A percentile compares a stretch with the other conserved stretches of the same genome.
These are phyloP conservation scores for Arachis monticola DNA, from an alignment of 331 rosid genomes.

Conservation along the genomic window DNA sequence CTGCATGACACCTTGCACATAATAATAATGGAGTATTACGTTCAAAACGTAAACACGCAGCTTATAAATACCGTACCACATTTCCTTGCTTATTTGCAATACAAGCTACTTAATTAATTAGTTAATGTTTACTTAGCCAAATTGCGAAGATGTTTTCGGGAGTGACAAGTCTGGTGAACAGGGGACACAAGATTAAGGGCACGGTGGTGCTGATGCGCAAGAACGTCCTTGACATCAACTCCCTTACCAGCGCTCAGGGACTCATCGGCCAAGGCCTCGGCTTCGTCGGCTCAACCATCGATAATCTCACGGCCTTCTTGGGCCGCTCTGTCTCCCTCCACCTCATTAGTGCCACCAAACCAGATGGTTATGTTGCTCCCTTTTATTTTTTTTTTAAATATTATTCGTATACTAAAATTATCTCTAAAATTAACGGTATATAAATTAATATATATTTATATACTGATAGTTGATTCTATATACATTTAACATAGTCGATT, in stretches of 20 bases:
- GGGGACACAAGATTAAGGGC: constrained; percentile 44
- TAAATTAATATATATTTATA: too few relatives aligned
- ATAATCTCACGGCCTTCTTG: constrained; percentile 32
- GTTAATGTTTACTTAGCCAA: neutral
- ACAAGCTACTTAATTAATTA: too few relatives aligned
- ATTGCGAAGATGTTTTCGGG: constrained; percentile 39
- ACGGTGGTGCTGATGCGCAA: constrained; percentile 52
- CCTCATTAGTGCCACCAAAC: constrained; percentile 41
- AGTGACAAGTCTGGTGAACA: neutral
- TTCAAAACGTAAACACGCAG: too few relatives aligned
- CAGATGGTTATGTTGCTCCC: constrained; percentile 38
- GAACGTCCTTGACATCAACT: constrained; percentile 49
- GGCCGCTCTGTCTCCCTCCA: constrained; percentile 44
- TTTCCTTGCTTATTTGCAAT: too few relatives aligned
- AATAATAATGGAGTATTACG: too few relatives aligned
- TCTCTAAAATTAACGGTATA: too few relatives aligned
- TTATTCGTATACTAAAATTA: too few relatives aligned
- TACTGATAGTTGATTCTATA: too few relatives aligned
- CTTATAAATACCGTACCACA: constrained; percentile 33
- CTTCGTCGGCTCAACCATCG: constrained; percentile 17
- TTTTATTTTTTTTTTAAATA: neutral
- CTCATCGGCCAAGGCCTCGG: constrained; percentile 16
- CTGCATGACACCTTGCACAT: too few relatives aligned
- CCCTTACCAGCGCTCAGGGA: constrained; percentile 41
- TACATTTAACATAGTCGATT: too few relatives aligned